Conservation (phyloP, 2,329 filamentous ascomycete genomes). For the Fusarium nematophilum region DNA sequence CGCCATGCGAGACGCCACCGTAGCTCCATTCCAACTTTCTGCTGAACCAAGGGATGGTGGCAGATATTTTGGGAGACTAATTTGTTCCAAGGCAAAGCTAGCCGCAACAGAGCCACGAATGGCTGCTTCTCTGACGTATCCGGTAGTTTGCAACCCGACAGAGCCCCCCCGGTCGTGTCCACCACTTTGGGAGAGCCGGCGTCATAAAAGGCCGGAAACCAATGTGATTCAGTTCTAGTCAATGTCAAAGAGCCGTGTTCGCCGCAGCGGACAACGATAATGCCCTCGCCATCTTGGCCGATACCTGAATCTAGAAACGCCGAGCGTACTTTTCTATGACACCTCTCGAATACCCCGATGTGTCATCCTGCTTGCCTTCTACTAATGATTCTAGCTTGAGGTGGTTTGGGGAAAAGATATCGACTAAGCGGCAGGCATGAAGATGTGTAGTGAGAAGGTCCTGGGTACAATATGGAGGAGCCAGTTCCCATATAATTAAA, state of each 20-base stretch:
- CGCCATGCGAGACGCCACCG: too few relatives aligned
- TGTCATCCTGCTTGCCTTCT: background rate
- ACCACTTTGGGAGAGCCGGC: background rate
- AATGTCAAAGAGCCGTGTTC: background rate
- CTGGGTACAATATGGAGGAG: background rate
- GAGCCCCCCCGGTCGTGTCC: background rate
- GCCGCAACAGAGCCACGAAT: too few relatives aligned
- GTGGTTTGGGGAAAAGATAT: background rate
- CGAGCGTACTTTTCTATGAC: background rate
- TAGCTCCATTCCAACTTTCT: too few relatives aligned
- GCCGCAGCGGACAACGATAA: background rate
- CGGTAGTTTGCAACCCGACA: too few relatives aligned
- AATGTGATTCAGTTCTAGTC: background rate
- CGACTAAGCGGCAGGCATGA: background rate
- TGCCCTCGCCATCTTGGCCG: background rate
- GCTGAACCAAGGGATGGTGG: too few relatives aligned
- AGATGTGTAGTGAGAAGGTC: background rate
- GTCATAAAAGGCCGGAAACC: background rate
- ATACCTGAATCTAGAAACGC: background rate
- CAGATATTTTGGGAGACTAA: too few relatives aligned
- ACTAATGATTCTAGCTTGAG: background rate
- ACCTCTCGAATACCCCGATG: background rate
- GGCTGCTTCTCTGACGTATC: too few relatives aligned
- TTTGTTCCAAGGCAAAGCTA: too few relatives aligned
- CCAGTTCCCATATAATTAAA: slow-evolving; percentile 1